phyloP scores from a whole-genome alignment of 805 yeast species.

The Maudiozyma bulderi region DNA sequence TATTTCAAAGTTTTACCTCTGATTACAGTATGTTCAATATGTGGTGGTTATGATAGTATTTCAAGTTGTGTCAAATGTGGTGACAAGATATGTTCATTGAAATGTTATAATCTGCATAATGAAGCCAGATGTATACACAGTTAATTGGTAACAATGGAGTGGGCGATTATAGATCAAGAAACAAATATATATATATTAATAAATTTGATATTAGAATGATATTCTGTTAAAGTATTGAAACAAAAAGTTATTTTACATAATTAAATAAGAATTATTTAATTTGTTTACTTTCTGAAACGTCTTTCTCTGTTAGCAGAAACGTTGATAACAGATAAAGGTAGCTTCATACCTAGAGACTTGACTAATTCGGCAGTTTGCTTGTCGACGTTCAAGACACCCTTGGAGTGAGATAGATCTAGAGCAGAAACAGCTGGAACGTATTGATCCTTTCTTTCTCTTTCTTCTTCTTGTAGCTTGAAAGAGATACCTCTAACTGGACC shows the following conservation, averaged over 20 bases:
- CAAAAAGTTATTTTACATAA: conserved; percentile 2
- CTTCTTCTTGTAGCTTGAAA: conserved; percentile 99
- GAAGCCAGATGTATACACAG: conserved; percentile 27
- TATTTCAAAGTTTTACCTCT: conserved; percentile 27
- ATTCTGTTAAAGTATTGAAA: background rate
- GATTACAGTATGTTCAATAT: conserved; percentile 28
- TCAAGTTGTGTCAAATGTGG: conserved; percentile 28
- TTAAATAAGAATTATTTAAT: conserved; percentile 2
- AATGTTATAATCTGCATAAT: conserved; percentile 25
- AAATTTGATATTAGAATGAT: background rate
- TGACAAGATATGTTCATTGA: conserved; percentile 26
- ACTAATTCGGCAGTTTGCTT: conserved; percentile 93
- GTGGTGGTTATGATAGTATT: conserved; percentile 27
- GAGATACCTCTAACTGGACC: conserved; percentile 99
- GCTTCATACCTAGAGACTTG: conserved; percentile 83
- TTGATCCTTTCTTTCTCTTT: conserved; percentile 99
- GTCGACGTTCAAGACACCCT: conserved; percentile 94
- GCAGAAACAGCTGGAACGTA: conserved; percentile 99
- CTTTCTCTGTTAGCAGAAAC: conserved; percentile 86
- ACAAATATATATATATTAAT: background rate
- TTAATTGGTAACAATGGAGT: background rate
- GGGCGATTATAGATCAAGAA: background rate
- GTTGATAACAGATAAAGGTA: conserved; percentile 77
- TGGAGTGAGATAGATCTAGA: conserved; percentile 92
- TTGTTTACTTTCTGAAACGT: conserved; percentile 79